phyloP scores from a whole-genome alignment of 306 rosid genomes.

The Cercis canadensis region DNA sequence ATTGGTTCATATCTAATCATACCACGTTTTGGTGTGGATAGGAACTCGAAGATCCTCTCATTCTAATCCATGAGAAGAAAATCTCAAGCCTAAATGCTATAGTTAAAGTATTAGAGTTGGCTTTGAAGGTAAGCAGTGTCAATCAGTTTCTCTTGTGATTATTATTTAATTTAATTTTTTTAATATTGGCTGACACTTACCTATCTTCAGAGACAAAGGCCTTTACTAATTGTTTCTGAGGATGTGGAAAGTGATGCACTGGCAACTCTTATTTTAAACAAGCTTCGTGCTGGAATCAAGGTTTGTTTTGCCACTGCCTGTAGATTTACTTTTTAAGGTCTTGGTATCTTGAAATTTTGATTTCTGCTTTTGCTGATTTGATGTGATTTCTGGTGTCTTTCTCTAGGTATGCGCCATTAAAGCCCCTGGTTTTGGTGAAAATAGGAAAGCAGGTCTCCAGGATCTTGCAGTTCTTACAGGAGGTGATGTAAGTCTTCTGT shows the following conservation, averaged over 20 bases:
- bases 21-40: slow-evolving; percentile 35
- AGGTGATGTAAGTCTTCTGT: slow-evolving; percentile 62
- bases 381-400: slow-evolving; percentile 11
- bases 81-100: slow-evolving; percentile 76
- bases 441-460: slow-evolving; percentile 73
- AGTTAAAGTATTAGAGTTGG: slow-evolving; percentile 87
- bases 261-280: slow-evolving; percentile 84
- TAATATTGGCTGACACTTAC: slow-evolving; percentile 21
- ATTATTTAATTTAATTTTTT: neutral
- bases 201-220: slow-evolving; percentile 73
- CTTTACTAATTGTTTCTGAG: slow-evolving; percentile 83
- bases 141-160: slow-evolving; percentile 4
- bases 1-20: neutral
- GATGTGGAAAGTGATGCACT: slow-evolving; percentile 94
- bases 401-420: slow-evolving; percentile 88
- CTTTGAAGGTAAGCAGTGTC: slow-evolving; percentile 66
- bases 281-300: slow-evolving; percentile 99
- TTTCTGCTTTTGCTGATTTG: slow-evolving; percentile 12
- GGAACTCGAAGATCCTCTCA: slow-evolving; percentile 95
- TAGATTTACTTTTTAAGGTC: neutral
- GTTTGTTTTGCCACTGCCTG: slow-evolving; percentile 41
- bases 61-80: slow-evolving; percentile 95
- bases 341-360: neutral
- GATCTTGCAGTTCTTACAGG: slow-evolving; percentile 97
- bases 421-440: slow-evolving; percentile 98